Base-by-base conservation (phyloP, 2,329 filamentous ascomycete genomes). In the Blastomyces silverae region DNA sequence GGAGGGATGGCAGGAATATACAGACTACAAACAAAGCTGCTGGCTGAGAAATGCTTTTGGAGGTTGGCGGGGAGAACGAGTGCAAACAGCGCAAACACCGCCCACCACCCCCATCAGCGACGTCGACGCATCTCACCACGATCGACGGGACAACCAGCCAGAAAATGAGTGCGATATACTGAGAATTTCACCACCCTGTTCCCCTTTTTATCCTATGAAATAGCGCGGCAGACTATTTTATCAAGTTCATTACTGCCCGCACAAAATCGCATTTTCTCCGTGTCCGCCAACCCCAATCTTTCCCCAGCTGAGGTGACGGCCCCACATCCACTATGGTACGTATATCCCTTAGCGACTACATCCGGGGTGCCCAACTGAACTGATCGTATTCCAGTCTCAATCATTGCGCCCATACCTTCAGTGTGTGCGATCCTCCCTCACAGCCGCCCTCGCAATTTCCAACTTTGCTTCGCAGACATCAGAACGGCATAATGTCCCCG, bases 401-500 rank as follows among this genome's bases (percentile, higher is more conserved):
- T 96, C 92, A 70, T 85, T 97, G 75, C 90, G 93, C 69, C 93
- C 93, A 65, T 97, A 97, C 81, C 89, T 97, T 71, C 91, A 96
- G 83, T 95, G 91, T 79, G 94, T 97, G 73, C 91, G 94, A 73
- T 92, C 90, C 75, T 96, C 91, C 74, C 85, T 99, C 74, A 97
- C 92, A 52, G 91, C 93, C 69, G 93, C 94, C 70, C 88, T 99
- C 71, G 93, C 91, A 66, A 85, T 96, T 66, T 93, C 92, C 78
- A 95, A 99, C 84, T 99, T 99, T 79, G 93, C 94, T 68, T 97
- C 93, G 61, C 94, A 99, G 80, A 91, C 90, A 57, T 91, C 92
- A 64, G 95, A 99, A 82, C 85, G 94, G 72, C 94, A 97, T 82
- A 99, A 99, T 82, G 93, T 97, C 57, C 94, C 94, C 67, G 94